Evolutionary conservation across 352 stramenopile genomes (phyloP).

Genomic region (Pythium sukuiense): DNA sequence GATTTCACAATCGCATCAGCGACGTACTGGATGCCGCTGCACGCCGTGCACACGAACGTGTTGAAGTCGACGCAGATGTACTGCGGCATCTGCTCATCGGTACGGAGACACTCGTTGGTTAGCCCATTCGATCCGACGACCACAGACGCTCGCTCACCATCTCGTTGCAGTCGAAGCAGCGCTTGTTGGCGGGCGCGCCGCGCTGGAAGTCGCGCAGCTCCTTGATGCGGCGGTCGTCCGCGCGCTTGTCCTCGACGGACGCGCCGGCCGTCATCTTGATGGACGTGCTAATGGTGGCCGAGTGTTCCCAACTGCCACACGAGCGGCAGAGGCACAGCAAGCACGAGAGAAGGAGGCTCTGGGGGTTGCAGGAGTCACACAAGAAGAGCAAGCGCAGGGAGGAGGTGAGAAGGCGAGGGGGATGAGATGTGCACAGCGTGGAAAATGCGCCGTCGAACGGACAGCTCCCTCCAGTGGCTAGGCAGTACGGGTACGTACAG

Average conservation of each 20-base stretch:
- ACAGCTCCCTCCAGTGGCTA: not conserved
- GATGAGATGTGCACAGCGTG: slow-evolving; percentile 6
- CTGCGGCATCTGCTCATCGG: slow-evolving; percentile 73
- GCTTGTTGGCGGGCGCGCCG: slow-evolving; percentile 62
- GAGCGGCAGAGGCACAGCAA: not conserved
- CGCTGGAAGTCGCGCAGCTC: slow-evolving; percentile 88
- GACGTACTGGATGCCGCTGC: slow-evolving; percentile 92
- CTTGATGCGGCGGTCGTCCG: slow-evolving; percentile 82
- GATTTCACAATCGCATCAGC: slow-evolving; percentile 3
- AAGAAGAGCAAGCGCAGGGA: not conserved
- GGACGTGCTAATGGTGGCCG: slow-evolving; percentile 26
- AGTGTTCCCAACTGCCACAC: slow-evolving; percentile 18
- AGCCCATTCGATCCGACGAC: too few species aligned
- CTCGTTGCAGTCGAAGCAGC: slow-evolving; percentile 91
- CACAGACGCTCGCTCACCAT: slow-evolving; percentile 49
- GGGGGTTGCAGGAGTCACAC: not conserved
- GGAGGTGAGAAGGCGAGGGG: not conserved
- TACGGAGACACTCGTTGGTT: too few species aligned
- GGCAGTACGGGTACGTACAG: not conserved
- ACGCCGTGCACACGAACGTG: slow-evolving; percentile 94
- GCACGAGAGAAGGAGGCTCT: not conserved
- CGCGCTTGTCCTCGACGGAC: slow-evolving; percentile 67
- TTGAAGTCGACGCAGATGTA: slow-evolving; percentile 93
- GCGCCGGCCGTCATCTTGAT: slow-evolving; percentile 32
- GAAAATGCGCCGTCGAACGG: not conserved